A percentile compares a stretch with the other conserved stretches of the same genome.
Conservation (phyloP, 75 land plant genomes). For the Pinus taeda region DNA sequence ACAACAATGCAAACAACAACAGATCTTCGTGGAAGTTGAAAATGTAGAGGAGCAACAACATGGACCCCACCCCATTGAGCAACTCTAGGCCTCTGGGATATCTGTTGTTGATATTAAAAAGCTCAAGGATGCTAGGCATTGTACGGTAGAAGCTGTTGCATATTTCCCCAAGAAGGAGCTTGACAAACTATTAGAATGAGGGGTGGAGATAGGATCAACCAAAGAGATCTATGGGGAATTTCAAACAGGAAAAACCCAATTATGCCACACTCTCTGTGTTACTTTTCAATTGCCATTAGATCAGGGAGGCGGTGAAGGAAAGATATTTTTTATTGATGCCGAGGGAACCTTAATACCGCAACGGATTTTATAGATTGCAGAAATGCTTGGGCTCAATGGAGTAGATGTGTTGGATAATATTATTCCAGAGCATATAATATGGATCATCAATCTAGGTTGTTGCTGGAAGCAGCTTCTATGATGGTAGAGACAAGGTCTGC, state of each 20-base stretch:
- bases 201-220: slow-evolving; percentile 87
- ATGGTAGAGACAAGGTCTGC: slow-evolving; percentile 98
- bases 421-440: slow-evolving; percentile 97
- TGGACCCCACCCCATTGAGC: slow-evolving; percentile 89
- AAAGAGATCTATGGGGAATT: slow-evolving; percentile 97
- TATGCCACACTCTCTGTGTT: slow-evolving; percentile 90
- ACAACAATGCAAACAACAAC: slow-evolving; percentile 33
- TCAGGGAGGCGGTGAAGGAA: slow-evolving; percentile 97
- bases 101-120: slow-evolving; percentile 82
- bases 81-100: slow-evolving; percentile 88
- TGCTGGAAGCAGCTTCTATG: slow-evolving; percentile 97
- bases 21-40: slow-evolving; percentile 31
- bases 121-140: slow-evolving; percentile 87
- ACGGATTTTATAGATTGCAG: slow-evolving; percentile 84
- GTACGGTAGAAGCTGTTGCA: slow-evolving; percentile 91
- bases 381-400: slow-evolving; percentile 87
- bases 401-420: slow-evolving; percentile 92
- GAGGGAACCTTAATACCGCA: slow-evolving; percentile 95
- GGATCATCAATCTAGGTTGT: slow-evolving; percentile 86
- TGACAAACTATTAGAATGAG: slow-evolving; percentile 84
- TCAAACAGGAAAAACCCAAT: slow-evolving; percentile 88
- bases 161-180: slow-evolving; percentile 95
- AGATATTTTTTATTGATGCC: slow-evolving; percentile 93
- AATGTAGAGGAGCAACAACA: slow-evolving; percentile 61
- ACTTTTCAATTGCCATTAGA: slow-evolving; percentile 84